Conservation (phyloP, 78 protist species). For the Acrasis kona region DNA sequence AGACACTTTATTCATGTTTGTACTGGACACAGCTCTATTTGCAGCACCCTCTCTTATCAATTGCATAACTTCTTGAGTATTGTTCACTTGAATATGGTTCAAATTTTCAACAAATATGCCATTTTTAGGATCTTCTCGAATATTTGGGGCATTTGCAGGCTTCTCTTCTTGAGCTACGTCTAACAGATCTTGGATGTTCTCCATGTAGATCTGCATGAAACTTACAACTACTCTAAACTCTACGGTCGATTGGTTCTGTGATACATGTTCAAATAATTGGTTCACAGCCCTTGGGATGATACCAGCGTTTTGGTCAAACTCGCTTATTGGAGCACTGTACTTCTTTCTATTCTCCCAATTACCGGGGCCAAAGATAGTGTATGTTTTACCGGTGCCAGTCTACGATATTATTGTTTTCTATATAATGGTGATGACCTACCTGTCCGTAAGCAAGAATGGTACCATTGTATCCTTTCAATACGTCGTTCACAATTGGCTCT, state of each 20-base stretch:
- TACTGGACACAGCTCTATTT: not conserved
- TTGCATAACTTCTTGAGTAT: not conserved
- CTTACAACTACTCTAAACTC: slow-evolving; percentile 14
- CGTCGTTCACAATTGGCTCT: slow-evolving; percentile 43
- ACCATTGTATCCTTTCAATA: slow-evolving; percentile 22
- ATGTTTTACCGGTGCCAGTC: too few relatives aligned
- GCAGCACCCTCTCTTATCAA: not conserved
- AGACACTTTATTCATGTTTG: slow-evolving; percentile 33
- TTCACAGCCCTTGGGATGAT: slow-evolving; percentile 44
- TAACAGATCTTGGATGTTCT: slow-evolving; percentile 52
- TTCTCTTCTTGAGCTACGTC: too few relatives aligned
- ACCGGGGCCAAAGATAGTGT: too few relatives aligned
- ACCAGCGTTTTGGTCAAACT: too few relatives aligned
- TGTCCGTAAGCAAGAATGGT: slow-evolving; percentile 27
- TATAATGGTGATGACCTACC: too few relatives aligned
- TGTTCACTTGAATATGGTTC: not conserved
- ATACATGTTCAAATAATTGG: slow-evolving; percentile 29
- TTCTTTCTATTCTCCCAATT: too few relatives aligned
- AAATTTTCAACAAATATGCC: slow-evolving; percentile 12
- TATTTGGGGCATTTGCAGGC: not conserved
- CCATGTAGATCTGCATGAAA: slow-evolving; percentile 23
- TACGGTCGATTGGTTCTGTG: not conserved
- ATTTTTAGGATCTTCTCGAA: not conserved
- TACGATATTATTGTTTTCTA: too few relatives aligned
- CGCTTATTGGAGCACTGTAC: too few relatives aligned